Base-by-base conservation (phyloP, 805 yeast genomes). In the Candida nitratophila region DNA sequence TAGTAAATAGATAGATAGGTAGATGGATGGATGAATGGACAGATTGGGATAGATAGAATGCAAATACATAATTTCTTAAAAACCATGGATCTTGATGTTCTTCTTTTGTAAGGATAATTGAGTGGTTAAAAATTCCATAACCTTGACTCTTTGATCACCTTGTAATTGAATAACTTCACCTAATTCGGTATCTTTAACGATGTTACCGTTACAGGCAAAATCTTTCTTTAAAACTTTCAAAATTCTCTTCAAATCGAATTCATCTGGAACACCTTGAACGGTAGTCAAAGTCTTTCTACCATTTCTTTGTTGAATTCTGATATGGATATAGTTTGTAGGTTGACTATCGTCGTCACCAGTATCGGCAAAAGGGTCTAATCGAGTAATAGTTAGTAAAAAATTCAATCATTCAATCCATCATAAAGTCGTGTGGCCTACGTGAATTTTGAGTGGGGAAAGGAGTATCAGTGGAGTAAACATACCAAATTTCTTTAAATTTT, bases 301-400 rank as follows among this genome's bases (percentile, higher is more conserved):
- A 75, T 93, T 91, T 77, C 99, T 91, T 76, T 91, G 99, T 73
- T 91, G 99, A 67, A 95, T 91, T 78, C 99, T 95, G 68, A 91
- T 85, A 71, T 90, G 99, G 70, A 91, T 87, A 74, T 90, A 88
- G 76, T 87, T 89, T 48, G 95, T 81, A 63, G 95, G 86, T 73
- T 91, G 91, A 58, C 96, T 85, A 69, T 91, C 96, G 74, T 93
- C 95, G 80, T 91, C 98, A 77, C 97, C 98, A 73, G 97, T 90
- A 71, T 91, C 99, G 83, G 98, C 97, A 83, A 91, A 91, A 52
- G 99, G 99, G 74, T 91, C 96, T 76, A 41, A 31, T 17, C 16
- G 5, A 44, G 5, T 5, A 36, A 15, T 32, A 36, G 26, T 10
- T 20, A 34, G 37, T 20, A 12, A 30, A 27, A 20, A 17, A 41